Conservation (phyloP, 257 asterid species). For the Parsonsia alboflavescens region DNA sequence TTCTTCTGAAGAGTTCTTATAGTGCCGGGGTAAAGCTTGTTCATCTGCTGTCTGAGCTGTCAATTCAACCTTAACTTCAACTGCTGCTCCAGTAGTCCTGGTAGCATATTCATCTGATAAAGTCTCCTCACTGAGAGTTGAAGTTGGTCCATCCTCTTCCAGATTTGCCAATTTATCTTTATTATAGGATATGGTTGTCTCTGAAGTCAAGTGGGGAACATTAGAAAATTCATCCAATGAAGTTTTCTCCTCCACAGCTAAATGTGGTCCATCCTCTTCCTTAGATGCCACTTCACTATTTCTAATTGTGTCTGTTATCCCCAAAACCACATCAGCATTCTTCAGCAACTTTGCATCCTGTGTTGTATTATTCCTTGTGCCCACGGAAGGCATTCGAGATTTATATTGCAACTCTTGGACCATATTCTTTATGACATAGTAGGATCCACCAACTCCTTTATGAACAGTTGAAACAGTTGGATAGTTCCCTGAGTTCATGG, state of each 20-base stretch:
- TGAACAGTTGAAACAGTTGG: slow-evolving; percentile 37
- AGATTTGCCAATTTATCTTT: not conserved
- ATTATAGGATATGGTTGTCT: not conserved
- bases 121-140: not conserved
- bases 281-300: not conserved
- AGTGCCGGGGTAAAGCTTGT: slow-evolving; percentile 1
- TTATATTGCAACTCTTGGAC: slow-evolving; percentile 54
- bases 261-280: not conserved
- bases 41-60: not conserved
- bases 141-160: not conserved
- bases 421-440: slow-evolving; percentile 41
- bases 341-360: not conserved
- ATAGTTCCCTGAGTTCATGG: slow-evolving; percentile 71
- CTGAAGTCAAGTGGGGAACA: not conserved
- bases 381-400: slow-evolving; percentile 26
- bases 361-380: slow-evolving; percentile 8
- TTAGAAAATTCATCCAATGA: not conserved
- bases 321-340: not conserved
- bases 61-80: not conserved
- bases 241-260: not conserved
- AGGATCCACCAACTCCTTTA: slow-evolving; percentile 61
- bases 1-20: slow-evolving; percentile 1
- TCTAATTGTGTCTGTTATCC: not conserved
- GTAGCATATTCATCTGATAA: not conserved
- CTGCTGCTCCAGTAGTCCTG: not conserved